These are phyloP conservation scores for Termitomyces eurrhizus DNA, from an alignment of 768 basidiomycete genomes.

Conservation along the genomic window DNA sequence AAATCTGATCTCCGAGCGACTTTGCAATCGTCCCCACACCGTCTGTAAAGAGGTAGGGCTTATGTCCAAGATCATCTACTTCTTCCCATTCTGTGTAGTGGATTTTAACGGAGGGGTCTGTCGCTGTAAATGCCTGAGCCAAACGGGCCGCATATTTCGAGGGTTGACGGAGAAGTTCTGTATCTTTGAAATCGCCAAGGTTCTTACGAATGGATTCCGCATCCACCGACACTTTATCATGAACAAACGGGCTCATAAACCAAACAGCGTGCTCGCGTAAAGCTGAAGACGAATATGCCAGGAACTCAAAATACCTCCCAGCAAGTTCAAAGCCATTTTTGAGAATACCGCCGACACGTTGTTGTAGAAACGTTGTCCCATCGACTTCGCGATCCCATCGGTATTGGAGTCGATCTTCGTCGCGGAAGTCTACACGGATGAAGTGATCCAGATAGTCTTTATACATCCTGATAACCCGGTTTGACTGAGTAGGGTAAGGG, in stretches of 20 bases:
- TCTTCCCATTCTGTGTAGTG: constrained; percentile 54
- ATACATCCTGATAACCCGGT: constrained; percentile 73
- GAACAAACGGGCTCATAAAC: constrained; percentile 67
- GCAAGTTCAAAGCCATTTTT: constrained; percentile 67
- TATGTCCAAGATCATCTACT: constrained; percentile 51
- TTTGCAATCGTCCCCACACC: constrained; percentile 78
- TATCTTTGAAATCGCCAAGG: constrained; percentile 65
- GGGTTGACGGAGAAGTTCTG: constrained; percentile 45
- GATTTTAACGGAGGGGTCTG: constrained; percentile 67
- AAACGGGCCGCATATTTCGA: constrained; percentile 83
- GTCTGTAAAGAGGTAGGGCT: constrained; percentile 58
- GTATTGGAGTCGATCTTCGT: constrained; percentile 75
- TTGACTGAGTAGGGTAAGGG: constrained; percentile 71
- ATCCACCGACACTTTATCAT: constrained; percentile 41
- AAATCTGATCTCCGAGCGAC: constrained; percentile 55
- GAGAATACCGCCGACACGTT: constrained; percentile 55
- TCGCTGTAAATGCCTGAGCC: constrained; percentile 82
- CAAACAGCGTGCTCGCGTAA: constrained; percentile 79
- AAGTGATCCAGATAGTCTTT: constrained; percentile 61
- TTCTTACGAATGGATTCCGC: constrained; percentile 55
- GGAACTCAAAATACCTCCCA: constrained; percentile 70
- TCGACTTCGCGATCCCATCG: constrained; percentile 70
- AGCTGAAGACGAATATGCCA: constrained; percentile 80
- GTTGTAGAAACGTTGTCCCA: constrained; percentile 47
- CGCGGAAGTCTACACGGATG: constrained; percentile 79